Conservation (phyloP, 2,329 filamentous ascomycete genomes). For the Rutstroemia sp. region DNA sequence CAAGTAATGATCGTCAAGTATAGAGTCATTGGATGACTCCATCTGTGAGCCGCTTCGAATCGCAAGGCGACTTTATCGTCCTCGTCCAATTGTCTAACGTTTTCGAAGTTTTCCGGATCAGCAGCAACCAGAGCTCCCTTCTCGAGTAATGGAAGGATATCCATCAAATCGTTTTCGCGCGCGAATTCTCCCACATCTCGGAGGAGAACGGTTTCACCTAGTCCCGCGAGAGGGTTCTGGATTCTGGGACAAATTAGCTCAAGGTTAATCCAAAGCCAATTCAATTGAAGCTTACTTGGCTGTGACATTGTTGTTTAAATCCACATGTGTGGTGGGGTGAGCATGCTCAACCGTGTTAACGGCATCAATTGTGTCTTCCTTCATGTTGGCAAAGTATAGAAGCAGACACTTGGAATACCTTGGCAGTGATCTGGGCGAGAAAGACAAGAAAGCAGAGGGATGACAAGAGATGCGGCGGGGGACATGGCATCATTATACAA, state of each 20-base stretch:
- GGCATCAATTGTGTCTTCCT: neutral
- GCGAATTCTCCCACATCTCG: constrained; percentile 55
- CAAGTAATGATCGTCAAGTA: constrained; percentile 61
- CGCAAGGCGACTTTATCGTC: constrained; percentile 52
- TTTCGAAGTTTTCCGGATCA: constrained; percentile 55
- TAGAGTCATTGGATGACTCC: constrained; percentile 54
- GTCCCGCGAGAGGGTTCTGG: constrained; percentile 46
- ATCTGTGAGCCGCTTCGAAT: constrained; percentile 59
- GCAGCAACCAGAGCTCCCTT: constrained; percentile 71
- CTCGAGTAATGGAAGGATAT: constrained; percentile 50
- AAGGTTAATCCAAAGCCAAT: neutral
- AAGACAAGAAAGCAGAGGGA: neutral
- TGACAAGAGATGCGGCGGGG: neutral
- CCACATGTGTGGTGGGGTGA: constrained; percentile 2
- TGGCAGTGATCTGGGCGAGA: neutral
- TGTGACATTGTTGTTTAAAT: constrained; percentile 8
- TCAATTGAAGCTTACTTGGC: constrained; percentile 7
- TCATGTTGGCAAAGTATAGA: constrained; percentile 1
- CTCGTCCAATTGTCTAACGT: constrained; percentile 50
- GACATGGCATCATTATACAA: neutral
- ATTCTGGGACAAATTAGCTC: constrained; percentile 3
- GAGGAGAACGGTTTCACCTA: constrained; percentile 43
- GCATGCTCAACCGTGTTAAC: constrained; percentile 4
- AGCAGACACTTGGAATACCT: neutral
- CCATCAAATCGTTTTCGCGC: constrained; percentile 46